These are phyloP conservation scores for Penicillium rolfsii DNA, from an alignment of 2,329 filamentous ascomycete species.

Conservation along the genomic window DNA sequence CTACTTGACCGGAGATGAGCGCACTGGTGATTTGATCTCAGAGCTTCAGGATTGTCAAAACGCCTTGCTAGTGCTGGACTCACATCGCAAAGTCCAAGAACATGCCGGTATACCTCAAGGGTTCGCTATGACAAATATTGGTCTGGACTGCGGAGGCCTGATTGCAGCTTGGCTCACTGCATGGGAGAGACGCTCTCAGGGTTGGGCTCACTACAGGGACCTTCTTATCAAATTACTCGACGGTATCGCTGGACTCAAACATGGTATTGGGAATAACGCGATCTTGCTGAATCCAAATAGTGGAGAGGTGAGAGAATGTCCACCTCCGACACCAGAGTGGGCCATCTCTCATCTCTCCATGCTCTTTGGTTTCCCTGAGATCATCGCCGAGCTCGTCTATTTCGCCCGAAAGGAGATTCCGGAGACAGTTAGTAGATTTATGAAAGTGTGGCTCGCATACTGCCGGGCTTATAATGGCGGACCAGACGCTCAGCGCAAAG, in stretches of 20 bases:
- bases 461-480: constrained; percentile 24
- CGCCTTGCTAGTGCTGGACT: constrained; percentile 18
- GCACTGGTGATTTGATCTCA: constrained; percentile 22
- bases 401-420: constrained; percentile 10
- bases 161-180: constrained; percentile 17
- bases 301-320: constrained; percentile 19
- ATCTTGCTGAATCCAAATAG: constrained; percentile 17
- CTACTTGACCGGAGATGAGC: constrained; percentile 25
- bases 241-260: constrained; percentile 15
- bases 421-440: constrained; percentile 6
- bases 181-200: constrained; percentile 21
- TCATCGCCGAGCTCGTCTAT: constrained; percentile 17
- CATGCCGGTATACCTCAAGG: constrained; percentile 19
- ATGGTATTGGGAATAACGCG: constrained; percentile 21
- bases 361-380: constrained; percentile 22
- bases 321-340: constrained; percentile 19
- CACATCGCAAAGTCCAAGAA: constrained; percentile 23
- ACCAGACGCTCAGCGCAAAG: constrained; percentile 10
- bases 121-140: constrained; percentile 25
- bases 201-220: constrained; percentile 15
- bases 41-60: constrained; percentile 24
- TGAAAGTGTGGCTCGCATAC: constrained; percentile 18
- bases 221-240: constrained; percentile 18
- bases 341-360: constrained; percentile 25
- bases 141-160: constrained; percentile 20